Evolutionary conservation across 345 rosid species (phyloP), one percentile per base, ranked within the genome.

Genomic region (Populus deltoides): DNA sequence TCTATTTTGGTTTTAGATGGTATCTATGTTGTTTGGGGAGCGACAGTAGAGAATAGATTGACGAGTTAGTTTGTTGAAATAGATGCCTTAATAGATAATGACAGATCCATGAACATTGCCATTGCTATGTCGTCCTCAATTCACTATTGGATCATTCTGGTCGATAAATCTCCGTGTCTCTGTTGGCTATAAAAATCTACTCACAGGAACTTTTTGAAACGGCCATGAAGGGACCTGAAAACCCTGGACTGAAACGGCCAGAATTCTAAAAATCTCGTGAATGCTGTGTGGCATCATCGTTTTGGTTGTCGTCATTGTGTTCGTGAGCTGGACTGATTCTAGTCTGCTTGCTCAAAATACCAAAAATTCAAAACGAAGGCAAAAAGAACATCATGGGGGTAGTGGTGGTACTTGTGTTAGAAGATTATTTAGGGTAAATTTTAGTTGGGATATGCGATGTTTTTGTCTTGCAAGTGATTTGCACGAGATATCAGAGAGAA

Each of bases 11-110:
- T 66, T 75, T 53, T 79, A 80, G 81, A 61, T 66, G 87, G 79
- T 63, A 65, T 79, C 74, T 55, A 43, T 72, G 81, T 72, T 70
- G 69, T 79, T 47, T 77, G 72, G 43, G 68, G 71, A 59, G 68
- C 74, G 51, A 43, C 73, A 35, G 84, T 78, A 80, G 86, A 80
- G 86, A 77, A 29, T 77, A 77, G 77, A 73, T 76, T n/a, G n/a
- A n/a, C 71, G 76, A 74, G 81, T 71, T 80, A 80, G 87, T 43
- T 70, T 83, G 70, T 82, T 83, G 41, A 62, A 57, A 74, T 65
- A 68, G 74, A 70, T 74, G 71, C 75, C 62, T 70, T 57, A 31
- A 77, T 77, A 81, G 84, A 66, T 74, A 72, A 77, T 77, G 76
- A 66, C 51, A 53, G 47, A 43, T 43, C 47, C 47, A n/a, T 59